Percentiles rank a stretch among this genome's conserved stretches.
These are phyloP conservation scores for Lolium rigidum DNA, from an alignment of 176 grass and related monocot genomes.

Conservation along the genomic window DNA sequence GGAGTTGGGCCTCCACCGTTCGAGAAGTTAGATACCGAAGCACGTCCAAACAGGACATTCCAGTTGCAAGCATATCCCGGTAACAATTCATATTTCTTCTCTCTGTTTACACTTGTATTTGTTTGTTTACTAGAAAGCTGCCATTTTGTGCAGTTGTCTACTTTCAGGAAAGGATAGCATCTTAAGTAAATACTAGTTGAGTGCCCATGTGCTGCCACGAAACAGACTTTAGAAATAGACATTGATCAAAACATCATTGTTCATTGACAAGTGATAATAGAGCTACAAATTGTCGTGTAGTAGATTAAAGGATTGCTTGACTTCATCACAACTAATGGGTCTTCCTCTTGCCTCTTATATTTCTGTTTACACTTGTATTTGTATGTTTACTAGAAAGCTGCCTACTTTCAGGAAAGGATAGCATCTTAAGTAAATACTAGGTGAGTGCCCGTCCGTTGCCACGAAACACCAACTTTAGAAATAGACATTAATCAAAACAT, in stretches of 20 bases:
- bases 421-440: background rate
- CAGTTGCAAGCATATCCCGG: slow-evolving; percentile 46
- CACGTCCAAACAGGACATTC: slow-evolving; percentile 31
- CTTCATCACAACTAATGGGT: too few species aligned
- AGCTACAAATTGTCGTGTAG: too few species aligned
- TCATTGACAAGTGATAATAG: too few species aligned
- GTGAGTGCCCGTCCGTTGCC: too few species aligned
- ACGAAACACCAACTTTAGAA: too few species aligned
- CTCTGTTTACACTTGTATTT: slow-evolving; percentile 24
- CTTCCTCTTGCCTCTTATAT: too few species aligned
- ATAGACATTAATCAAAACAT: too few species aligned
- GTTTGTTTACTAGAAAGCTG: background rate
- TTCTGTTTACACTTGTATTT: slow-evolving; percentile 25
- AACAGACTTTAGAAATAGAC: too few species aligned
- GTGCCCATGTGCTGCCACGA: too few species aligned
- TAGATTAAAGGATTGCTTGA: too few species aligned
- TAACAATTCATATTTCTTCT: slow-evolving; percentile 38
- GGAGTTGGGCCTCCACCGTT: slow-evolving; percentile 78
- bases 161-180: slow-evolving; percentile 24
- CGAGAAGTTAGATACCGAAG: slow-evolving; percentile 75
- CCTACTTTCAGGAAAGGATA: slow-evolving; percentile 25
- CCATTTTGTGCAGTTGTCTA: background rate
- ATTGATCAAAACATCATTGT: too few species aligned
- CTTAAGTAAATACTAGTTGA: background rate
- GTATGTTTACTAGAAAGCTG: slow-evolving; percentile 1